Percentiles rank a stretch among this genome's conserved stretches.
Conservation (phyloP, 768 basidiomycete genomes). For the Trametopsis cervina region DNA sequence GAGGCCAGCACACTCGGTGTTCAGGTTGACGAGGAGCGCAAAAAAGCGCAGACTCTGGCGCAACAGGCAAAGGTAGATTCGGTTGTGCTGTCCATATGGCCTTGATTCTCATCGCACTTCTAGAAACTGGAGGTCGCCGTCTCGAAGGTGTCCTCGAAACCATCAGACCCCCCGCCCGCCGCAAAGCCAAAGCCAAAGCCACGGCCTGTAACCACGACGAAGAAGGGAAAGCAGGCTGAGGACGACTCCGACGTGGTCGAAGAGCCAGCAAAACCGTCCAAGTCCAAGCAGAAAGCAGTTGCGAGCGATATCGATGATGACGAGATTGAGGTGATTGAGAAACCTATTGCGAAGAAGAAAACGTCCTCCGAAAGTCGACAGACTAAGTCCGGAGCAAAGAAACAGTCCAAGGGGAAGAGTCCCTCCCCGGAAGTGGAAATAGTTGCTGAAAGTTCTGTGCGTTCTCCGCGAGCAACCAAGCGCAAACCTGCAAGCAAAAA, state of each 20-base stretch:
- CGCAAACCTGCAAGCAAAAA: slow-evolving; percentile 22
- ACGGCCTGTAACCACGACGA: background rate
- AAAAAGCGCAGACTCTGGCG: background rate
- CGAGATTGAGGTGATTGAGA: background rate
- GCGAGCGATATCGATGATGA: background rate
- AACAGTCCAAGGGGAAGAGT: background rate
- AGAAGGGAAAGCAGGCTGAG: background rate
- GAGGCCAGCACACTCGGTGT: slow-evolving; percentile 26
- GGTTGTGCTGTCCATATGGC: background rate
- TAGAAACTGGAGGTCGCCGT: background rate
- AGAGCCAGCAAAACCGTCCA: background rate
- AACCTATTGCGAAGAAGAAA: background rate
- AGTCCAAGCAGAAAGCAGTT: background rate
- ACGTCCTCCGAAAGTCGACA: background rate
- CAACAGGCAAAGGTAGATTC: background rate
- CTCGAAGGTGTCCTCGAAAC: background rate
- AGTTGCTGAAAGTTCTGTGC: slow-evolving; percentile 3
- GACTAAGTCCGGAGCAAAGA: background rate
- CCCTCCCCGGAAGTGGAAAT: slow-evolving; percentile 5
- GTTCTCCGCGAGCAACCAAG: slow-evolving; percentile 20
- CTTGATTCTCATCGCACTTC: background rate
- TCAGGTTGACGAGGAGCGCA: background rate
- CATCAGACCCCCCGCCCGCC: background rate
- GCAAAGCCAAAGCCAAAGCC: background rate
- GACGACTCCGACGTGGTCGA: background rate